These are phyloP conservation scores for Fraxinus floribunda DNA, from an alignment of 305 asterid genomes.

Conservation along the genomic window DNA sequence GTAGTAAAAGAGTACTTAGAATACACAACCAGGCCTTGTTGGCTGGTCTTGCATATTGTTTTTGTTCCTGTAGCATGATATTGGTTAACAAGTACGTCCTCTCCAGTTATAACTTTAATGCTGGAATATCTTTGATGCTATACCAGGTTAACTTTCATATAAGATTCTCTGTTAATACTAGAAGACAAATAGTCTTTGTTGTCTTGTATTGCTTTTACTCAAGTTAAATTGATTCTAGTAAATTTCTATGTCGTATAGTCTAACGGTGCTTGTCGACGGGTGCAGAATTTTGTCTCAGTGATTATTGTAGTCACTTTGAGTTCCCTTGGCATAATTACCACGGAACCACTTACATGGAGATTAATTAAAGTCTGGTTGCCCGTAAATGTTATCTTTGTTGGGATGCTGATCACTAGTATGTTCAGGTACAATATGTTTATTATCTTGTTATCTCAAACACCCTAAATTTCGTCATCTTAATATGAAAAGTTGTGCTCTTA, in stretches of 20 bases:
- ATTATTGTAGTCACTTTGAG: slow-evolving; percentile 59
- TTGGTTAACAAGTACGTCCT: slow-evolving; percentile 88
- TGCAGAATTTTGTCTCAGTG: slow-evolving; percentile 85
- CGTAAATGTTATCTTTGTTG: slow-evolving; percentile 81
- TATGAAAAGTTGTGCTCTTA: background rate
- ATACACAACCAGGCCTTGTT: slow-evolving; percentile 64
- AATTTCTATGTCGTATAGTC: background rate
- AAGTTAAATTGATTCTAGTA: background rate
- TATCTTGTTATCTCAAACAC: slow-evolving; percentile 6
- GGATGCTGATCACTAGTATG: slow-evolving; percentile 97
- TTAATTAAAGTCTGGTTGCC: slow-evolving; percentile 90
- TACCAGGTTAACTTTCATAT: slow-evolving; percentile 62
- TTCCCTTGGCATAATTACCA: slow-evolving; percentile 61
- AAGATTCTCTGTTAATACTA: slow-evolving; percentile 2
- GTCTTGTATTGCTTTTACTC: background rate
- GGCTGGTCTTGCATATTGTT: slow-evolving; percentile 80
- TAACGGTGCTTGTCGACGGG: slow-evolving; percentile 21
- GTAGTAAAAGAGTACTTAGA: slow-evolving; percentile 37
- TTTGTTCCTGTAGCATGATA: slow-evolving; percentile 91
- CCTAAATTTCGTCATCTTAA: slow-evolving; percentile 11
- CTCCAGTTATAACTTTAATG: slow-evolving; percentile 83
- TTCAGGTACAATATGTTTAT: slow-evolving; percentile 60
- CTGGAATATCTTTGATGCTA: slow-evolving; percentile 89
- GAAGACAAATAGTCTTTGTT: background rate
- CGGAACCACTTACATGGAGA: slow-evolving; percentile 87